Conservation (phyloP, 495 filamentous ascomycete genomes). For the Lophium mytilinum region DNA sequence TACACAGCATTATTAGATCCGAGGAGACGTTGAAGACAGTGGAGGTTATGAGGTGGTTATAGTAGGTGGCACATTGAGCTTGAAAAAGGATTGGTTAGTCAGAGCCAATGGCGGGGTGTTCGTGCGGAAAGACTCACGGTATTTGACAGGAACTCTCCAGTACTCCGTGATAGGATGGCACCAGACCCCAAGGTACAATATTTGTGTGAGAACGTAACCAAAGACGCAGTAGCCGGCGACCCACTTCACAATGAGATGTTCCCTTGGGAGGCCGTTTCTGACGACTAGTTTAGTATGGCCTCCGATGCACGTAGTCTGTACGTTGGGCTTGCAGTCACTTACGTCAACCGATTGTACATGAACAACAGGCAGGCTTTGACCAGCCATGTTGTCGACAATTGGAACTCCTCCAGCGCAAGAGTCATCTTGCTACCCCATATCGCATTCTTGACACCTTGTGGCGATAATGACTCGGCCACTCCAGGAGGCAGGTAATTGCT, state of each 20-base stretch:
- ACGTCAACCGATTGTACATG: conserved; percentile 48
- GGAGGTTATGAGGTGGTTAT: conserved; percentile 52
- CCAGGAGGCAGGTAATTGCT: conserved; percentile 51
- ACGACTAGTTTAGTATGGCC: not conserved
- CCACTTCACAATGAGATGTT: conserved; percentile 44
- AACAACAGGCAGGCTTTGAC: conserved; percentile 48
- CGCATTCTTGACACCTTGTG: conserved; percentile 38
- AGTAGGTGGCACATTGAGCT: conserved; percentile 35
- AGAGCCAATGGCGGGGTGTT: conserved; percentile 26
- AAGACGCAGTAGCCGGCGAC: conserved; percentile 44
- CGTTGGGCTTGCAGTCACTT: not conserved
- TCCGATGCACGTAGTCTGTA: not conserved
- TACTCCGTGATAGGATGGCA: conserved; percentile 53
- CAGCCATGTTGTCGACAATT: conserved; percentile 43
- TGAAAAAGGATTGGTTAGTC: not conserved
- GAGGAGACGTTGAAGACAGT: conserved; percentile 57
- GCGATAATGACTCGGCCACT: conserved; percentile 40
- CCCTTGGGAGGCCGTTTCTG: conserved; percentile 28
- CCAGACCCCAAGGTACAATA: conserved; percentile 53
- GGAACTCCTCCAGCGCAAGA: conserved; percentile 41
- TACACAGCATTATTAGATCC: conserved; percentile 49
- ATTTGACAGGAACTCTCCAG: conserved; percentile 37
- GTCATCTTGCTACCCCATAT: conserved; percentile 47
- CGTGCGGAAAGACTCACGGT: conserved; percentile 4
- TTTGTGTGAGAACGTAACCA: conserved; percentile 49